Conservation (phyloP, 73 alveolate genomes). For the Tetrahymena malaccensis region DNA sequence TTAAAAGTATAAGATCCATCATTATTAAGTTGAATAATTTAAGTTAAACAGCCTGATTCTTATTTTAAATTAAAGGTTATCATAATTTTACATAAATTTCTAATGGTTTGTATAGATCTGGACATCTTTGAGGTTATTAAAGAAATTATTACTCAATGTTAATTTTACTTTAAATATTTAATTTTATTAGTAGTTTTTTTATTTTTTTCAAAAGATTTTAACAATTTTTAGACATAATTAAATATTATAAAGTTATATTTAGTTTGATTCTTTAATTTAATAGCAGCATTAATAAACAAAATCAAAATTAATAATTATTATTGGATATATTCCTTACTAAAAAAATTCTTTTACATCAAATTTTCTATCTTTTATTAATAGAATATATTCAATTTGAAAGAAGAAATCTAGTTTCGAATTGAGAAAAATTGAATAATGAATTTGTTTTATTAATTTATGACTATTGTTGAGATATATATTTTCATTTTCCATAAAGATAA, state of each 20-base stretch:
- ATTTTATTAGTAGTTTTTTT: too few relatives aligned
- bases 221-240: background rate
- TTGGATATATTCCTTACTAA: background rate
- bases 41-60: background rate
- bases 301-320: background rate
- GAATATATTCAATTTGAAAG: background rate
- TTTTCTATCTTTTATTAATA: background rate
- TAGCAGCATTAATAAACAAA: background rate
- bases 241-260: background rate
- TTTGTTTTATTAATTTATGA: too few relatives aligned
- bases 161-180: background rate
- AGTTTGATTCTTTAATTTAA: background rate
- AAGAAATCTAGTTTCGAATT: background rate
- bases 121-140: background rate
- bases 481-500: background rate
- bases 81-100: background rate
- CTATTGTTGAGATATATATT: background rate
- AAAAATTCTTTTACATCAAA: background rate
- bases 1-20: too few relatives aligned
- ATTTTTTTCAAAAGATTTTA: too few relatives aligned
- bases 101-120: background rate
- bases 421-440: background rate
- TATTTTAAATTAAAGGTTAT: background rate
- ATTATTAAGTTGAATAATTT: too few relatives aligned
- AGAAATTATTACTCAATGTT: background rate